Evolutionary conservation across 1,284 basidiomycete genomes (phyloP), one percentile per base, ranked within the genome.

Genomic region (Neonothopanus nambi): DNA sequence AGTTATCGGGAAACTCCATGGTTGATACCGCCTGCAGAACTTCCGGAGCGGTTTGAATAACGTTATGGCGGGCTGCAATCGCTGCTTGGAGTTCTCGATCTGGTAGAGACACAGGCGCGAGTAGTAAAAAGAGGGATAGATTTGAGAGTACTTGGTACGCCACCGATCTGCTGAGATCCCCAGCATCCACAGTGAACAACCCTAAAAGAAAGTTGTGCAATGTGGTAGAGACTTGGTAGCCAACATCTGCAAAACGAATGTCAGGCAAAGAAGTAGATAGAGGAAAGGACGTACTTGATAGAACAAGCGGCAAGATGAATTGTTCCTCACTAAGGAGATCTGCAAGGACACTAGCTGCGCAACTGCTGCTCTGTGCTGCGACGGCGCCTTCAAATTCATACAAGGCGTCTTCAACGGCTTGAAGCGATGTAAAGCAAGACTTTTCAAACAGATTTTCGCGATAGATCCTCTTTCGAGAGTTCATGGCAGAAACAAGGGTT

Each of bases 101-200:
- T 20, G 52, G 40, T n/a, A 37, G 36, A 20, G 47, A 20, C 21
- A 26, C 9, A 5, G 40, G 13, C 13, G 30, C 13, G 13, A 56
- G 24, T 20, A 49, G 37, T 17, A 54, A 54, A 30, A 53, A 58
- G 9, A 39, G 20, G 9, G 55, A 56, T 8, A 59, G 37, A 12
- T 44, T 45, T 5, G 33, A 17, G 2, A 59, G 39, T 23, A 59
- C 9, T 23, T 45, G 23, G 15, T 42, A 13, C 5, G 36, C 35
- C 1, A 55, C 3, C 12, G 52, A 54, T 1, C 21, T 30, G 17
- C 37, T 13, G 28, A 51, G 55, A 4, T 7, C 17, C 23, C 36
- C 24, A 7, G n/a, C 39, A 21, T 41, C 44, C 11, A 15, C 26
- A 15, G 49, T 39, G 33, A 59, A 59, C 5, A 30, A 15, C 28